Conservation (phyloP, 441 rosid genomes). For the Jatropha podagrica region DNA sequence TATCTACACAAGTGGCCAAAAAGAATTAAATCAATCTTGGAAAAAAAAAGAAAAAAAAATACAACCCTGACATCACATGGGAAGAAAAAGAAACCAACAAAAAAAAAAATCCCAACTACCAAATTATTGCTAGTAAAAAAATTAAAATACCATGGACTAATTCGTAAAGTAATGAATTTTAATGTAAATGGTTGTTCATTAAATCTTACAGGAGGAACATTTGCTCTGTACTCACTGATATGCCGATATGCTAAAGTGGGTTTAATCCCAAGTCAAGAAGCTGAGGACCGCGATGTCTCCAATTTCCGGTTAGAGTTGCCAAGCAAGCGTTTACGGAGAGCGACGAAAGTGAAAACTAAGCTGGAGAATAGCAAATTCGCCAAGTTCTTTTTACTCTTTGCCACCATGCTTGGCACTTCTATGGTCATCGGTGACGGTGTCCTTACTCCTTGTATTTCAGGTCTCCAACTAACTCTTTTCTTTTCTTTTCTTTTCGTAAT, state of each 20-base stretch:
- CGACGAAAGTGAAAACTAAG: constrained; percentile 35
- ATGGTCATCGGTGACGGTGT: constrained; percentile 72
- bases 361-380: constrained; percentile 44
- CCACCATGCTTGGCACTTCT: constrained; percentile 64
- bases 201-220: constrained; percentile 44
- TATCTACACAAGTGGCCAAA: neutral
- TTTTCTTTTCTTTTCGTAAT: too few species aligned
- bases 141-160: too few species aligned
- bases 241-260: constrained; percentile 57
- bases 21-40: neutral
- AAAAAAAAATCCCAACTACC: neutral
- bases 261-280: constrained; percentile 47
- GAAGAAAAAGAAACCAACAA: neutral
- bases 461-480: constrained; percentile 13
- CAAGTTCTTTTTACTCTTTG: constrained; percentile 43
- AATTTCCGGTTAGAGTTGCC: constrained; percentile 43
- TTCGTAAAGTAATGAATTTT: neutral
- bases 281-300: constrained; percentile 41
- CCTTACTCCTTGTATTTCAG: constrained; percentile 63
- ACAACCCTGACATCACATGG: neutral
- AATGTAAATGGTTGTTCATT: neutral
- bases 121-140: neutral
- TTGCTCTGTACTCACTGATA: constrained; percentile 51
- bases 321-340: constrained; percentile 32
- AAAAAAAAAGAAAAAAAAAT: neutral